Evolutionary conservation across 257 asterid species (phyloP).

Genomic region (Solanum pinnatisectum): DNA sequence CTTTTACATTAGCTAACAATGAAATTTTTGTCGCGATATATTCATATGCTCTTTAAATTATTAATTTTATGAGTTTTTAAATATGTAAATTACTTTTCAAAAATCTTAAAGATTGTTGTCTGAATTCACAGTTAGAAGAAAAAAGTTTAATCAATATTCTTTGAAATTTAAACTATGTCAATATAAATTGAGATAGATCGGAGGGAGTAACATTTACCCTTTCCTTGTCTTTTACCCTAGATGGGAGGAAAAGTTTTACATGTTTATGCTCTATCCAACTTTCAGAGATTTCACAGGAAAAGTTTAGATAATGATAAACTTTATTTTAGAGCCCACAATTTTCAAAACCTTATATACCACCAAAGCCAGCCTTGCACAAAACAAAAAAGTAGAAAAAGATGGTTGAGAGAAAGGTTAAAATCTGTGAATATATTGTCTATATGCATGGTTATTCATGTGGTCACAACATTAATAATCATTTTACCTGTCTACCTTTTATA

Average conservation of each 20-base stretch:
- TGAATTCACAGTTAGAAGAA: background rate
- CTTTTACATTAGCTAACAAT: background rate
- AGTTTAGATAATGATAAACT: background rate
- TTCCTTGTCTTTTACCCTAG: background rate
- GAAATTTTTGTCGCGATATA: background rate
- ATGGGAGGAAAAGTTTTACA: background rate
- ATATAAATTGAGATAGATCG: background rate
- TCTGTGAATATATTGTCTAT: background rate
- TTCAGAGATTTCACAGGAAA: background rate
- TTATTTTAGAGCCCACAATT: background rate
- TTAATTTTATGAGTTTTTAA: background rate
- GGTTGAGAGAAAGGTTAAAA: conserved; percentile 1
- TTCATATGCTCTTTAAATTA: background rate
- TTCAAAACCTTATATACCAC: background rate
- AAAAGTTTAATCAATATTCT: background rate
- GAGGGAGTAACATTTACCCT: background rate
- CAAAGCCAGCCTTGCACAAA: background rate
- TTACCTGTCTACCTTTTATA: background rate
- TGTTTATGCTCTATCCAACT: background rate
- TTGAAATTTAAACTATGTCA: too few species aligned
- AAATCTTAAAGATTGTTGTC: background rate
- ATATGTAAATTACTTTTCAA: background rate
- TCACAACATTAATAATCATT: background rate
- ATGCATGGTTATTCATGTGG: background rate
- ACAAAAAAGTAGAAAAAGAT: background rate